Conservation (phyloP, 192 early-diverging fungal genomes). For the Lobosporangium transversale region DNA sequence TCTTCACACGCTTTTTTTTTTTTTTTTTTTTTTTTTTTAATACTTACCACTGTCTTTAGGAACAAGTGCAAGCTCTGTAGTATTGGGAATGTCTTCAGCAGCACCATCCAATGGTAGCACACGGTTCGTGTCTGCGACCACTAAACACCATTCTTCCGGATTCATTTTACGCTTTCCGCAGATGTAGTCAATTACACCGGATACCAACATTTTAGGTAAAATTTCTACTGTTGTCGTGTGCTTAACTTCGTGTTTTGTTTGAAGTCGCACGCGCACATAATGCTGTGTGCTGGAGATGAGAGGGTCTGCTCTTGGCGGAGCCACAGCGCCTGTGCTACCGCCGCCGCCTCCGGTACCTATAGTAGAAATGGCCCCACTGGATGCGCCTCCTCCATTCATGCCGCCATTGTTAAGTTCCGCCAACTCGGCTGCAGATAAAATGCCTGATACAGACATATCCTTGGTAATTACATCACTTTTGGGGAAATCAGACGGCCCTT, state of each 20-base stretch:
- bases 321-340: neutral
- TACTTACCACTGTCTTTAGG: conserved; percentile 64
- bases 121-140: conserved; percentile 78
- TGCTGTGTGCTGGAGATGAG: conserved; percentile 51
- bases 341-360: neutral
- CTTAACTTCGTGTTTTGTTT: conserved; percentile 76
- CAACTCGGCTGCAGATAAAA: neutral
- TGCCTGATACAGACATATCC: neutral
- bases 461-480: neutral
- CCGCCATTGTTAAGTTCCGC: neutral
- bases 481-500: conserved; percentile 19
- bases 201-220: conserved; percentile 74
- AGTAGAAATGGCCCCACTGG: neutral
- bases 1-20: too few species aligned
- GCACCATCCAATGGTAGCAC: conserved; percentile 84
- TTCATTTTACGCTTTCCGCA: conserved; percentile 91
- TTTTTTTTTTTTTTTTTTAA: too few species aligned
- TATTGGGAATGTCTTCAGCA: conserved; percentile 70
- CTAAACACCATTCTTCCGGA: conserved; percentile 85
- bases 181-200: conserved; percentile 83
- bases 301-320: conserved; percentile 27
- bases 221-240: conserved; percentile 92
- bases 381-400: neutral
- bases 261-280: conserved; percentile 64
- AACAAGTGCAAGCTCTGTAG: conserved; percentile 76